Percentiles rank a stretch among this genome's conserved stretches.
These are phyloP conservation scores for Podosphaera fusca DNA, from an alignment of 2,329 filamentous ascomycete species.

Conservation along the genomic window DNA sequence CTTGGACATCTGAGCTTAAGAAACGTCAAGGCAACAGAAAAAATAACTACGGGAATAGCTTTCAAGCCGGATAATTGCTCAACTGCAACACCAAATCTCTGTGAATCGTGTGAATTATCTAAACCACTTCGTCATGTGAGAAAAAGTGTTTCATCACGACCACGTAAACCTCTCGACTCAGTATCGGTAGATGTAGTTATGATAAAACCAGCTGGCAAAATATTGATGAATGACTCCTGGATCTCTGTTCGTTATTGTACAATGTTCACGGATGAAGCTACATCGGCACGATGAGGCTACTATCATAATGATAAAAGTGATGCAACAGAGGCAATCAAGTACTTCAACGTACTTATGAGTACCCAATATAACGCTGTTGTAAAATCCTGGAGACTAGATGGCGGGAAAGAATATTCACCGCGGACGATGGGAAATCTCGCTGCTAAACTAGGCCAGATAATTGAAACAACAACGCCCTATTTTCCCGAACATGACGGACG, in stretches of 20 bases:
- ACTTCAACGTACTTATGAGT: background rate
- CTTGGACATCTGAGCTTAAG: background rate
- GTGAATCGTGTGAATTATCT: background rate
- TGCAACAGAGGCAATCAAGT: background rate
- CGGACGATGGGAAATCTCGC: background rate
- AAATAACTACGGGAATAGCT: background rate
- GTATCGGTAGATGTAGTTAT: background rate
- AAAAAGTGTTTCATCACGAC: background rate
- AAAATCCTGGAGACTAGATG: constrained; percentile 1
- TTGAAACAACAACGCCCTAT: constrained; percentile 1
- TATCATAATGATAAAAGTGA: background rate
- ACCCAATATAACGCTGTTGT: background rate
- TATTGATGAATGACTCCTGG: background rate
- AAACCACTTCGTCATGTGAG: background rate
- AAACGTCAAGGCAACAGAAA: constrained; percentile 1
- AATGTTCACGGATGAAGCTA: background rate
- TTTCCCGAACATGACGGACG: background rate
- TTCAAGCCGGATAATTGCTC: background rate
- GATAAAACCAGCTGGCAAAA: background rate
- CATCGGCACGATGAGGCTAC: background rate
- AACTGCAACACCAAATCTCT: background rate
- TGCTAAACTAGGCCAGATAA: background rate
- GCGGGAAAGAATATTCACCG: background rate
- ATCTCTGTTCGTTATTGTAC: background rate
- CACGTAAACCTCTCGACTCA: background rate